Conservation (phyloP, 2,329 filamentous ascomycete genomes). For the Fusarium sp. region DNA sequence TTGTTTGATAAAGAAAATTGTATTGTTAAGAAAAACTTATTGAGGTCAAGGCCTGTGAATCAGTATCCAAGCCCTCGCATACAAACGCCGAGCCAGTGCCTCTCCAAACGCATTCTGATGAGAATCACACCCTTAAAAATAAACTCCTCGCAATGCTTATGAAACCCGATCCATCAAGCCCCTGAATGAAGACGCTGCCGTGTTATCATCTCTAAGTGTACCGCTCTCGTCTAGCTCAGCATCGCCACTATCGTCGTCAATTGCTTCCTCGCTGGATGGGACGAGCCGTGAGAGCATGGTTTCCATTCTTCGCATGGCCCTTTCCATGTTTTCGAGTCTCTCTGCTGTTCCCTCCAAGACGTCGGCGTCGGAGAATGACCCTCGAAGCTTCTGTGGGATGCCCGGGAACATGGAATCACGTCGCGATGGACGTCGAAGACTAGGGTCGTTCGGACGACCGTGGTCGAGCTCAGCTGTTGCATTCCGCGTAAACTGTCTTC, state of each 20-base stretch:
- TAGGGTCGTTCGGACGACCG: conserved; percentile 37
- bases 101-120: neutral
- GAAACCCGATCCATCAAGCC: conserved; percentile 17
- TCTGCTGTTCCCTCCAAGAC: conserved; percentile 58
- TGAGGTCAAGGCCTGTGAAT: conserved; percentile 16
- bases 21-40: neutral
- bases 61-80: conserved; percentile 4
- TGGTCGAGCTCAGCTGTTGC: conserved; percentile 53
- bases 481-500: conserved; percentile 65
- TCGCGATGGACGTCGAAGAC: conserved; percentile 53
- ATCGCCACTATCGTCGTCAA: conserved; percentile 42
- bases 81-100: conserved; percentile 4
- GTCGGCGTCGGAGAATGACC: conserved; percentile 60
- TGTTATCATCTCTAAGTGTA: conserved; percentile 45
- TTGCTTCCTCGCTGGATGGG: conserved; percentile 44
- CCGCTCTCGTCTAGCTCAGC: conserved; percentile 46
- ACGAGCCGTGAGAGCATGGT: conserved; percentile 57
- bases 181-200: conserved; percentile 47
- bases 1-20: neutral
- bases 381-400: conserved; percentile 60
- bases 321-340: conserved; percentile 64
- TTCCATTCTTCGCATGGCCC: conserved; percentile 61
- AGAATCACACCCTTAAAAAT: conserved; percentile 8
- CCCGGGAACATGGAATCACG: conserved; percentile 70
- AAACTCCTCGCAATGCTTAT: conserved; percentile 18